Conservation (phyloP, 129 eudicot genomes). For the Helianthus annuus region HanXRQr2.0-SUNRISE NC_035434.2:10813753-10814252, state of each 20-base stretch:
- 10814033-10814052: not conserved
- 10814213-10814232: not conserved
- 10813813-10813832: no score
- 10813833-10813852: no score
- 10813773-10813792: no score
- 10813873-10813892: not conserved
- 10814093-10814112: not conserved
- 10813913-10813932: not conserved
- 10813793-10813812: no score
- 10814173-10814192: not conserved
- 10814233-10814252: not conserved
- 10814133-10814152: conserved; percentile 1
- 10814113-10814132: not conserved
- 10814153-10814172: not conserved
- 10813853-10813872: no score
- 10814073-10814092: not conserved
- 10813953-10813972: not conserved
- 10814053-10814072: not conserved
- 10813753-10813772: no score
- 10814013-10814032: not conserved
- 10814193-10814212: not conserved
- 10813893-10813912: not conserved
- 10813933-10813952: not conserved
- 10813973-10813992: not conserved
- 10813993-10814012: not conserved